These are phyloP conservation scores for Macrotyloma uniflorum DNA, from an alignment of 306 rosid genomes.

Conservation along the genomic window DNA sequence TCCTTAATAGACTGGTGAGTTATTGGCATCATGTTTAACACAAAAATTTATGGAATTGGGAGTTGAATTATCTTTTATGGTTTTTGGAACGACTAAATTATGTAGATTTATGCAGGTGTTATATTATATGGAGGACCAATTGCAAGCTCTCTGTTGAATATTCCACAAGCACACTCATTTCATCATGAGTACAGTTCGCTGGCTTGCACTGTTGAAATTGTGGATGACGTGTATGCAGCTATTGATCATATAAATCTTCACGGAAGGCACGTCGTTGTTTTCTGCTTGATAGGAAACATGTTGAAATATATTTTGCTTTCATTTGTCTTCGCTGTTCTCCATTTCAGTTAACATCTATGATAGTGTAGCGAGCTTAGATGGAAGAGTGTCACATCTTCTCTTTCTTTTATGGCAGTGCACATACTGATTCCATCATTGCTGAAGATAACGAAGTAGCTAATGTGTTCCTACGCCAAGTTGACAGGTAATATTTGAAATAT, in stretches of 20 bases:
- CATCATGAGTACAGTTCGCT: conserved; percentile 91
- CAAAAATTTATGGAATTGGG: neutral
- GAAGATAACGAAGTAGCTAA: conserved; percentile 81
- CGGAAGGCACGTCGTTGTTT: conserved; percentile 77
- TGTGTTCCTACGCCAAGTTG: conserved; percentile 80
- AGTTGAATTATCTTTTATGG: neutral
- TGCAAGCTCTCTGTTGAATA: conserved; percentile 67
- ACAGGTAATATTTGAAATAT: conserved; percentile 58
- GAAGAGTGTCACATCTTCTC: conserved; percentile 17
- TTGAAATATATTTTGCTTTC: conserved; percentile 29
- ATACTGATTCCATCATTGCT: conserved; percentile 83
- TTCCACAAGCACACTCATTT: conserved; percentile 75
- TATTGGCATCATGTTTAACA: neutral
- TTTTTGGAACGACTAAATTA: conserved; percentile 13
- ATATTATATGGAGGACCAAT: conserved; percentile 86
- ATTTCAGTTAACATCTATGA: conserved; percentile 4
- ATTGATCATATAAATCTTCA: conserved; percentile 78
- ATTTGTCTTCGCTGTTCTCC: neutral
- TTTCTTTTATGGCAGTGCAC: conserved; percentile 67
- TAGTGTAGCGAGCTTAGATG: neutral
- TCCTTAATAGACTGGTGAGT: neutral
- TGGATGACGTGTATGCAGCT: conserved; percentile 82
- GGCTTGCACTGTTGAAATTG: conserved; percentile 92
- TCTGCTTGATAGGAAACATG: conserved; percentile 26
- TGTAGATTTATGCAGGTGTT: conserved; percentile 62